Conservation (phyloP, 108 stramenopile species). For the Stephanodiscus triporus region DNA sequence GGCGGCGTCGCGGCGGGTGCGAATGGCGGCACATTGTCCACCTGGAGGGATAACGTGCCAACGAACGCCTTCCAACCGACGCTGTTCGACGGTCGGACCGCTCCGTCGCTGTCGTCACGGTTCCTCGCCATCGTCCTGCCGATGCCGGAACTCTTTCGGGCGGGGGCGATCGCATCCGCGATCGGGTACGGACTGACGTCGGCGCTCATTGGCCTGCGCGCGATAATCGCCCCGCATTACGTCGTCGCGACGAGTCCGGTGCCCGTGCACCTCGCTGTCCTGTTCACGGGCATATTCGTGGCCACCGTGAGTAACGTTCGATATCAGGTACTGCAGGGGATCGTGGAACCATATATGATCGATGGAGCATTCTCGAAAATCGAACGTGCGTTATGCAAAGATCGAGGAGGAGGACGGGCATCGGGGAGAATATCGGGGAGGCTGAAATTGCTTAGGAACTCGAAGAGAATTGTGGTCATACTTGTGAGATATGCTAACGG, state of each 20-base stretch:
- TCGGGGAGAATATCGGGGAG: constrained; percentile 1
- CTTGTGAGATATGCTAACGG: constrained; percentile 70
- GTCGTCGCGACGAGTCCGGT: constrained; percentile 60
- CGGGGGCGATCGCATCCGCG: constrained; percentile 67
- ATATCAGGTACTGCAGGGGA: constrained; percentile 84
- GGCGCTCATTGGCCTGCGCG: constrained; percentile 50
- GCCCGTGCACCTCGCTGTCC: constrained; percentile 56
- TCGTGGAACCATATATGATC: constrained; percentile 69
- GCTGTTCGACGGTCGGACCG: constrained; percentile 63
- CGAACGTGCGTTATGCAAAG: constrained; percentile 1
- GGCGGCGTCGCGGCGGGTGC: not conserved
- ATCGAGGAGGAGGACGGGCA: not conserved
- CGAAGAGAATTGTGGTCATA: constrained; percentile 41
- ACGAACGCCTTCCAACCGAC: constrained; percentile 78
- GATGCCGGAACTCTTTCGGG: constrained; percentile 67
- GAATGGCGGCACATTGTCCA: not conserved
- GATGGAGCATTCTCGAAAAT: constrained; percentile 50
- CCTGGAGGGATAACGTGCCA: constrained; percentile 53
- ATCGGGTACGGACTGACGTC: constrained; percentile 75
- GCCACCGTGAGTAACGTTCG: constrained; percentile 75
- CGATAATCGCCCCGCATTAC: constrained; percentile 51
- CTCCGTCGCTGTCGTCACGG: constrained; percentile 52
- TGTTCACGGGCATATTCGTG: constrained; percentile 81
- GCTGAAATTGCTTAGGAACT: constrained; percentile 6
- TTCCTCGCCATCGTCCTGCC: constrained; percentile 61